Conservation (phyloP, 2,329 filamentous ascomycete genomes). For the Zasmidium citrigriseum region DNA sequence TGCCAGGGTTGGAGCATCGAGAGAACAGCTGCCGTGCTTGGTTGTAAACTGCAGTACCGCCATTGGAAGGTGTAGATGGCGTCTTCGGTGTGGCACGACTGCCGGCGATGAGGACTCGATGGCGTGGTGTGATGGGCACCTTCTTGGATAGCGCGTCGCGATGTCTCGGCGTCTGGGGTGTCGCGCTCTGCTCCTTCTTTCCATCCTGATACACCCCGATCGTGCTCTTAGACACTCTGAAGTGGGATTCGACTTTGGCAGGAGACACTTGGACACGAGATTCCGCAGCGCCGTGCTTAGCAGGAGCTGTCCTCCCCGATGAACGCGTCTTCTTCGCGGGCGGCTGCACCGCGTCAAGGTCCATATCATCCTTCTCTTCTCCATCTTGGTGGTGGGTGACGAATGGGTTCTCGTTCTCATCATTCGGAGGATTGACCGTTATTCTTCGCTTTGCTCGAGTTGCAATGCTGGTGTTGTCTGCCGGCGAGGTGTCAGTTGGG, state of each 20-base stretch:
- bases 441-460: constrained; percentile 47
- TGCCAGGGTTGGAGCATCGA: constrained; percentile 71
- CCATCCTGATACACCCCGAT: constrained; percentile 41
- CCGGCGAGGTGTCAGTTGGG: constrained; percentile 5
- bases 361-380: constrained; percentile 47
- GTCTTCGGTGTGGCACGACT: constrained; percentile 76
- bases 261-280: constrained; percentile 46
- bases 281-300: constrained; percentile 50
- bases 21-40: constrained; percentile 84
- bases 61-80: constrained; percentile 65
- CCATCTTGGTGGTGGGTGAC: constrained; percentile 42
- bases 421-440: constrained; percentile 55
- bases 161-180: constrained; percentile 74
- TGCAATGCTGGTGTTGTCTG: constrained; percentile 16
- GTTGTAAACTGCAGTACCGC: constrained; percentile 77
- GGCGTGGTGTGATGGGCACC: constrained; percentile 76
- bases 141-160: constrained; percentile 73
- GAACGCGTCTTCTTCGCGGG: constrained; percentile 38
- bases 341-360: constrained; percentile 34
- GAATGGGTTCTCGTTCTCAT: constrained; percentile 69
- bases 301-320: constrained; percentile 41
- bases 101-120: constrained; percentile 76
- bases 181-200: constrained; percentile 33
- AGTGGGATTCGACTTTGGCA: constrained; percentile 49
- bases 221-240: constrained; percentile 41